Evolutionary conservation across 768 basidiomycete species (phyloP), one percentile per base, ranked within the genome.

Genomic region (Agrocybe praecox): DNA sequence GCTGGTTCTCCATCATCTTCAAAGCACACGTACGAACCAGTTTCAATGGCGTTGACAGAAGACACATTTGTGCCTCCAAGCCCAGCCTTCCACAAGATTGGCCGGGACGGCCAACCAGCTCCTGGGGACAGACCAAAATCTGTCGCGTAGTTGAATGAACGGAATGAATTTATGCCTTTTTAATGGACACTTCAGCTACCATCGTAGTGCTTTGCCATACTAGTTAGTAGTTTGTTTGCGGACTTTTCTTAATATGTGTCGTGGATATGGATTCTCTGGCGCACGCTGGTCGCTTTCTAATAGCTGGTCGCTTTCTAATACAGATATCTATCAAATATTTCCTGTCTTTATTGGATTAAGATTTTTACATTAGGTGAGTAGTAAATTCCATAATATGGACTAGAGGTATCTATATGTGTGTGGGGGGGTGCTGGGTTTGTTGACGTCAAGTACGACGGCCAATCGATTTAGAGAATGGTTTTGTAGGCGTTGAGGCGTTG

Each of bases 1-100:
- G 70, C 77, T 43, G 73, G 74, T 29, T 60, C 61, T 10, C 56
- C 65, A 10, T 60, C 60, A 1, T 17, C 56, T 17, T 47, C 52
- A 56, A 64, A 71, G 1, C 86, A 87, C 60, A 67, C 72, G n/a
- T 92, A 92, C 67, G 76, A 89, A 65, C 89, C 90, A 2, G 88
- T 92, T 52, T 90, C 89, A 21, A 84, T 86, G 80, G 81, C 81
- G 15, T 61, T 82, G 51, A 80, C 80, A n/a, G 81, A 83, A 47
- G 80, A 81, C 61, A 85, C 84, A 2, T 81, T 80, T 58, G 79
- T 74, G 18, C 86, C 86, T 24, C 86, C 87, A 15, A 78, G 81
- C 0, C 85, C 87, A 17, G 77, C 80, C 40, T 88, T 87, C 72
- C 74, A 79, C 55, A 70, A 70, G 53, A 70, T 74, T 48, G 76